Evolutionary conservation across 352 stramenopile genomes (phyloP).

Genomic region (Phytophthora hibernalis): DNA sequence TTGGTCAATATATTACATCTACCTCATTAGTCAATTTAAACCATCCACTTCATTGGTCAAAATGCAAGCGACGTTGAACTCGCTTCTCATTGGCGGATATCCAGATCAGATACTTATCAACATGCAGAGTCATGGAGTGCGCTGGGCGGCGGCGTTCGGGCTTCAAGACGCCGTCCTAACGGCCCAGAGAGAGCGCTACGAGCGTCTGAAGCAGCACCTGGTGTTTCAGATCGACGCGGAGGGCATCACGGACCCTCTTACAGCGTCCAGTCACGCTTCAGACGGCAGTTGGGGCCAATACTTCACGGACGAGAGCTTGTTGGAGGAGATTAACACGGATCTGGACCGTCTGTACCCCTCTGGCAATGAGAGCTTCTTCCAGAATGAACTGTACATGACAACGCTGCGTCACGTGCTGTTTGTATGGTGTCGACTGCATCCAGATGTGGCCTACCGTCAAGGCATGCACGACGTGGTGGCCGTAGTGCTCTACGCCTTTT

Average conservation of each 20-base stretch:
- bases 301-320: constrained; percentile 70
- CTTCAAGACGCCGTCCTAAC: constrained; percentile 21
- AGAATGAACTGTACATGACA: constrained; percentile 67
- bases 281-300: constrained; percentile 60
- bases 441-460: constrained; percentile 85
- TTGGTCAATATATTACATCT: no score
- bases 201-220: constrained; percentile 60
- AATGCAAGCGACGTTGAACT: background rate
- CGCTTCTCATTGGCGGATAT: constrained; percentile 14
- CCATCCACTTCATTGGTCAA: background rate
- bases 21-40: background rate
- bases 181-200: constrained; percentile 55
- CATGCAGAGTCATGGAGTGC: constrained; percentile 22
- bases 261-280: constrained; percentile 5
- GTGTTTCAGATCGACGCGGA: constrained; percentile 72
- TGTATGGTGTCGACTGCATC: constrained; percentile 83
- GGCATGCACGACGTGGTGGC: constrained; percentile 87
- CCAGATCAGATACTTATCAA: background rate
- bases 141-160: constrained; percentile 35
- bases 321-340: constrained; percentile 88
- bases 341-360: constrained; percentile 76
- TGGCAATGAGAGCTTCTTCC: constrained; percentile 81
- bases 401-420: constrained; percentile 83
- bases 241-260: constrained; percentile 58
- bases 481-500: constrained; percentile 80